Percentiles rank a stretch among this genome's conserved stretches.
Conservation (phyloP, 192 early-diverging fungal species). For the Funneliformis mosseae region DNA sequence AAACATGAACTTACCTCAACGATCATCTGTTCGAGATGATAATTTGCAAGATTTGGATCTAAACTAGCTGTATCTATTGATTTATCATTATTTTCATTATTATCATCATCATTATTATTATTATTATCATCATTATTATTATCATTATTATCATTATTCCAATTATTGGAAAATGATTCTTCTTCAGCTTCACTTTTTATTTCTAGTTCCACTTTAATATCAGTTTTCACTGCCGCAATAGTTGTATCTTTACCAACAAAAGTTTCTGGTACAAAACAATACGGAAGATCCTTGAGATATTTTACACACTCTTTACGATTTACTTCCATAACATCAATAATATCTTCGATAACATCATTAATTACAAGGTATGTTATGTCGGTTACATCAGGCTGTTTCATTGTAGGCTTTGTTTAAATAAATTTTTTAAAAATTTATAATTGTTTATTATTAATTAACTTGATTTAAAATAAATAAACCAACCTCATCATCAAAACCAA, state of each 20-base stretch:
- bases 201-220: neutral
- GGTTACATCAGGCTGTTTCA: neutral
- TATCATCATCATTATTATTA: neutral
- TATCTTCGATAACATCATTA: slow-evolving; percentile 81
- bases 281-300: slow-evolving; percentile 70
- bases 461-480: slow-evolving; percentile 26
- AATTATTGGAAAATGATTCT: slow-evolving; percentile 21
- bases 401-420: neutral
- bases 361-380: slow-evolving; percentile 67
- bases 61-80: neutral
- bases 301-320: slow-evolving; percentile 92
- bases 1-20: slow-evolving; percentile 21
- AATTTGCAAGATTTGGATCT: neutral
- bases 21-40: slow-evolving; percentile 25
- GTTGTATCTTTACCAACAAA: slow-evolving; percentile 42
- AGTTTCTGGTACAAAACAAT: slow-evolving; percentile 50
- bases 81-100: neutral
- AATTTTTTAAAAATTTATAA: neutral
- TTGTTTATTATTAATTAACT: neutral
- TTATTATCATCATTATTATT: slow-evolving; percentile 7
- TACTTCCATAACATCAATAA: slow-evolving; percentile 77
- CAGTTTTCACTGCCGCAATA: slow-evolving; percentile 25
- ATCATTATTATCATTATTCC: slow-evolving; percentile 14
- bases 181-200: slow-evolving; percentile 28
- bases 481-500: slow-evolving; percentile 36